Percentiles rank a stretch among this genome's conserved stretches.
Evolutionary conservation across 2,329 filamentous ascomycete species (phyloP).

Genomic region (Sporothrix brunneoviolacea): DNA sequence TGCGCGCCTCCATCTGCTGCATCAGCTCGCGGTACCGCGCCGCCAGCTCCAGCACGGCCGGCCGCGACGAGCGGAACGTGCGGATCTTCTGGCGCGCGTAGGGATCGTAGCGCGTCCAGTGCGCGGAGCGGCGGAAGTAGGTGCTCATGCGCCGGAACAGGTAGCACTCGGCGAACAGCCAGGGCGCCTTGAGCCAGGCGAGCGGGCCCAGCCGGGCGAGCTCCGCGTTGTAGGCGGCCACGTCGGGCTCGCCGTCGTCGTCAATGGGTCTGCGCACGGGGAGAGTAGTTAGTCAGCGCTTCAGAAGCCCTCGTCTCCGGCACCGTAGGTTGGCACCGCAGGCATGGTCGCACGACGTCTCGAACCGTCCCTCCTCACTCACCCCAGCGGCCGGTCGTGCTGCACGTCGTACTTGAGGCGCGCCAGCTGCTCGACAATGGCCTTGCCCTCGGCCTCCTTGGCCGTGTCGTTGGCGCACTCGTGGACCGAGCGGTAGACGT

Average conservation of each 20-base stretch:
- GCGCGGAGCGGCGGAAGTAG: conserved; percentile 65
- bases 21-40: conserved; percentile 51
- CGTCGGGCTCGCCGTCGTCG: conserved; percentile 71
- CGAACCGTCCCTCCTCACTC: too few relatives aligned
- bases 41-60: conserved; percentile 47
- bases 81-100: conserved; percentile 85
- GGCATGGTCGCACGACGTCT: too few relatives aligned
- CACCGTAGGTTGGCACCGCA: too few relatives aligned
- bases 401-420: conserved; percentile 91
- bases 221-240: conserved; percentile 79
- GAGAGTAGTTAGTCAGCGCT: too few relatives aligned
- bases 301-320: not conserved
- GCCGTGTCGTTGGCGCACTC: conserved; percentile 56
- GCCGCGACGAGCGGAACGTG: conserved; percentile 86
- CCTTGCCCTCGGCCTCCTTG: conserved; percentile 71
- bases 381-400: conserved; percentile 65
- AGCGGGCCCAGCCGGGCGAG: conserved; percentile 65
- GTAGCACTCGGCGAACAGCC: conserved; percentile 93
- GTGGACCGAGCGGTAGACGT: conserved; percentile 71
- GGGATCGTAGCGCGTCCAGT: conserved; percentile 88
- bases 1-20: conserved; percentile 51
- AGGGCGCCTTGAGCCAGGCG: conserved; percentile 77
- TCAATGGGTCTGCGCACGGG: not conserved
- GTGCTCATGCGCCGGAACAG: conserved; percentile 82
- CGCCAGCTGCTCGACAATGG: conserved; percentile 70